Percentiles rank a stretch among this genome's conserved stretches.
Evolutionary conservation across 306 rosid genomes (phyloP).

Genomic region (Lathyrus sativus): DNA sequence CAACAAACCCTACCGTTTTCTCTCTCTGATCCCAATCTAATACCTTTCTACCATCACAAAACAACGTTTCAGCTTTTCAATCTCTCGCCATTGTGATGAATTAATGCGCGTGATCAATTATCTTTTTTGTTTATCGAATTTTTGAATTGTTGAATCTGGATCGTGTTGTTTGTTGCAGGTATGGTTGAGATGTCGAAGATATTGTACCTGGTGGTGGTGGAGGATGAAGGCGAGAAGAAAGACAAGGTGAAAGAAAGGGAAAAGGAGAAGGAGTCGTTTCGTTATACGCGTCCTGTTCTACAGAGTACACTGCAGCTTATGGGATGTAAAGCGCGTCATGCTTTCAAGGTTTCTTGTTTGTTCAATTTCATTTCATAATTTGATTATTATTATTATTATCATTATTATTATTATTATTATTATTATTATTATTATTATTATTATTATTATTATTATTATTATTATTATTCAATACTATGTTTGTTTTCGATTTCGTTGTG

Average conservation of each 20-base stretch:
- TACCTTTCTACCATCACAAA: background rate
- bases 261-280: conserved; percentile 55
- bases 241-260: conserved; percentile 31
- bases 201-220: conserved; percentile 75
- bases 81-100: background rate
- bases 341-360: conserved; percentile 63
- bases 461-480: background rate
- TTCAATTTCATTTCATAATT: background rate
- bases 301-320: conserved; percentile 89
- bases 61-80: background rate
- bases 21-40: background rate
- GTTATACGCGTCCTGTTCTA: conserved; percentile 75
- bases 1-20: conserved; percentile 22
- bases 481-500: background rate
- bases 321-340: conserved; percentile 95
- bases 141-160: conserved; percentile 17
- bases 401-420: no score
- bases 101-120: background rate
- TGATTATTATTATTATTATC: background rate
- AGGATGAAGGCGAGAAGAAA: conserved; percentile 47
- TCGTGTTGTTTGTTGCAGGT: conserved; percentile 18
- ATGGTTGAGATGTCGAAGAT: conserved; percentile 45
- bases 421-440: no score
- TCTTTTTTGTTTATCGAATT: background rate
- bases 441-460: no score